Evolutionary conservation across 2,329 filamentous ascomycete species (phyloP).

Genomic region (Aspergillus fructus): DNA sequence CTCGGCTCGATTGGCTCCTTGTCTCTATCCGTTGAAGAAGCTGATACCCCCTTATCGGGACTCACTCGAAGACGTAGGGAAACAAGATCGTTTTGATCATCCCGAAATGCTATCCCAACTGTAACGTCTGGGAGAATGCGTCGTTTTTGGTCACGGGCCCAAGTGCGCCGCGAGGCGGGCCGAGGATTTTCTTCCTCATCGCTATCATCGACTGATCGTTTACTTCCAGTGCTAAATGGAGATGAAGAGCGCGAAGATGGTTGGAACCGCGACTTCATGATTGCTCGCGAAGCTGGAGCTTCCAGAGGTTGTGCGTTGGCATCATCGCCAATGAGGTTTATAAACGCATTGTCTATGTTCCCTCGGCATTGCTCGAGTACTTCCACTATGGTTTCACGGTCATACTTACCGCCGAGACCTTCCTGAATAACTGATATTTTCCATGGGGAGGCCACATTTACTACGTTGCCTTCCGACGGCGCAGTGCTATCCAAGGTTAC

Average conservation of each 20-base stretch:
- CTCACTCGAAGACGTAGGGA: conserved; percentile 37
- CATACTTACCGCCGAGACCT: conserved; percentile 51
- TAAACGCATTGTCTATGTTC: conserved; percentile 54
- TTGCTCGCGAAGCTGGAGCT: conserved; percentile 21
- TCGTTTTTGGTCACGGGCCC: conserved; percentile 30
- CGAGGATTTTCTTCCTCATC: conserved; percentile 38
- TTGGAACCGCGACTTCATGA: conserved; percentile 34
- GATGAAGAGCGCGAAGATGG: conserved; percentile 42
- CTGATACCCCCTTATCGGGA: conserved; percentile 21
- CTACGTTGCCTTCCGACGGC: conserved; percentile 18
- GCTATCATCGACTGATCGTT: conserved; percentile 42
- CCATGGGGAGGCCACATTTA: conserved; percentile 51
- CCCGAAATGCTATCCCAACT: conserved; percentile 39
- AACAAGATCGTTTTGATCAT: conserved; percentile 39
- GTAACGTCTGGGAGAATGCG: conserved; percentile 39
- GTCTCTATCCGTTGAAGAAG: conserved; percentile 3
- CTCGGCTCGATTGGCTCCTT: conserved; percentile 8
- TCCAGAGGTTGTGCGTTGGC: conserved; percentile 22
- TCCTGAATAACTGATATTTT: conserved; percentile 55
- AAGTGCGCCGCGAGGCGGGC: conserved; percentile 27
- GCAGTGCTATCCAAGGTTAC: conserved; percentile 12
- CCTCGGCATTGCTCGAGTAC: conserved; percentile 55
- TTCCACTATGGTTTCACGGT: conserved; percentile 52
- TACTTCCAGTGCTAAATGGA: conserved; percentile 42
- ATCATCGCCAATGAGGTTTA: conserved; percentile 51